A percentile compares a stretch with the other conserved stretches of the same genome.
phyloP scores from a whole-genome alignment of 306 rosid species.

The Vigna reflexopilosa region DNA sequence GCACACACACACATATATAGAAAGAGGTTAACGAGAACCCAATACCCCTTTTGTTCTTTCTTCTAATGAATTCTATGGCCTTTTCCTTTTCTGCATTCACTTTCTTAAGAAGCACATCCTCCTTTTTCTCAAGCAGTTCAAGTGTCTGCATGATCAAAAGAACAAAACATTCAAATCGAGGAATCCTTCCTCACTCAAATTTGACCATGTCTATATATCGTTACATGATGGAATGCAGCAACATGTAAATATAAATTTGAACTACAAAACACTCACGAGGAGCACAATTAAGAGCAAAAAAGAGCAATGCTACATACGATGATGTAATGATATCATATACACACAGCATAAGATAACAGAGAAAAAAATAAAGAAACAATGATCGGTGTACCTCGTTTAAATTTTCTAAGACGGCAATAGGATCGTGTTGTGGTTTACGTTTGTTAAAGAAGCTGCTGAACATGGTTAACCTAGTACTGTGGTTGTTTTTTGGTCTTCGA shows the following conservation, averaged over 20 bases:
- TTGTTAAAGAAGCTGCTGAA: constrained; percentile 79
- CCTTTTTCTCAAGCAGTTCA: constrained; percentile 98
- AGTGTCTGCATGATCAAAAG: constrained; percentile 69
- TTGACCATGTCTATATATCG: too few species aligned
- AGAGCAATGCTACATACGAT: not conserved
- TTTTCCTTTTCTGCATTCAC: constrained; percentile 80
- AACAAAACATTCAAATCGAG: constrained; percentile 21
- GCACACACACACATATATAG: not conserved
- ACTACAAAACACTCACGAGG: too few species aligned
- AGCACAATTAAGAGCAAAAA: not conserved
- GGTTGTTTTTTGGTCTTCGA: not conserved
- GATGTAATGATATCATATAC: not conserved
- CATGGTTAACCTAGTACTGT: constrained; percentile 62
- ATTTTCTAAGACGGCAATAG: constrained; percentile 78
- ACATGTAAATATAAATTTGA: not conserved
- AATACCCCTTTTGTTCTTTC: constrained; percentile 86
- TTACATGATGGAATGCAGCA: not conserved
- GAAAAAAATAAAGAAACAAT: not conserved
- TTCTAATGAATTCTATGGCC: constrained; percentile 85
- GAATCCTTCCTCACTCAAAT: not conserved
- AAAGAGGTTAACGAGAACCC: not conserved
- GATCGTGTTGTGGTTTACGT: constrained; percentile 79
- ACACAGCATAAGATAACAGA: not conserved
- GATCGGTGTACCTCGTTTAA: constrained; percentile 68
- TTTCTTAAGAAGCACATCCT: constrained; percentile 84